phyloP scores from a whole-genome alignment of 306 rosid genomes.

The Prunus mira region DNA sequence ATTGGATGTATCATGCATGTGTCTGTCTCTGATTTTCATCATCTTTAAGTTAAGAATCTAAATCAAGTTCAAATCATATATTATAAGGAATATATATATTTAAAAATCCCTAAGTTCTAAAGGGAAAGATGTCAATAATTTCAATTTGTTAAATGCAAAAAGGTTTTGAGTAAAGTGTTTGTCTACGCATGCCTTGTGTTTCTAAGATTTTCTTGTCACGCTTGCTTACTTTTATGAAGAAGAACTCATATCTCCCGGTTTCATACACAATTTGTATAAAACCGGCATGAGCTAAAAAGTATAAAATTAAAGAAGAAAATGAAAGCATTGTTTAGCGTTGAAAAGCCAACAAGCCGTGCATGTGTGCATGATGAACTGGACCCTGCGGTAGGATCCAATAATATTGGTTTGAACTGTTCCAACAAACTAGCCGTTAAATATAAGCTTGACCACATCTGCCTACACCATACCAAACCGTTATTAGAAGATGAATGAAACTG shows the following conservation, averaged over 20 bases:
- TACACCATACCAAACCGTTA: constrained; percentile 14
- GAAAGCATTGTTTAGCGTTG: neutral
- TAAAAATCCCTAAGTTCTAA: neutral
- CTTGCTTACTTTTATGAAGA: neutral
- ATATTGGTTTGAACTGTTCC: neutral
- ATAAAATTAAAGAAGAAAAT: neutral
- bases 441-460: neutral
- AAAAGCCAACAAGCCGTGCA: neutral
- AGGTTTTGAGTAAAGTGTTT: neutral
- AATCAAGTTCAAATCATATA: neutral
- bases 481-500: constrained; percentile 2
- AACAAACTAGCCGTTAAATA: constrained; percentile 14
- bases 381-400: neutral
- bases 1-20: neutral
- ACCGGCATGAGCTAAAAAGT: neutral
- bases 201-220: neutral
- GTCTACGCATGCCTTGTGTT: neutral
- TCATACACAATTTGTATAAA: neutral
- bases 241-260: neutral
- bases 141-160: neutral
- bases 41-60: constrained; percentile 1
- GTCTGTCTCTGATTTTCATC: too few relatives aligned
- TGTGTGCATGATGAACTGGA: neutral
- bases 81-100: neutral
- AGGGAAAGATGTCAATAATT: neutral